phyloP scores from a whole-genome alignment of 106 monocot species.

The Platanthera zijinensis region DNA sequence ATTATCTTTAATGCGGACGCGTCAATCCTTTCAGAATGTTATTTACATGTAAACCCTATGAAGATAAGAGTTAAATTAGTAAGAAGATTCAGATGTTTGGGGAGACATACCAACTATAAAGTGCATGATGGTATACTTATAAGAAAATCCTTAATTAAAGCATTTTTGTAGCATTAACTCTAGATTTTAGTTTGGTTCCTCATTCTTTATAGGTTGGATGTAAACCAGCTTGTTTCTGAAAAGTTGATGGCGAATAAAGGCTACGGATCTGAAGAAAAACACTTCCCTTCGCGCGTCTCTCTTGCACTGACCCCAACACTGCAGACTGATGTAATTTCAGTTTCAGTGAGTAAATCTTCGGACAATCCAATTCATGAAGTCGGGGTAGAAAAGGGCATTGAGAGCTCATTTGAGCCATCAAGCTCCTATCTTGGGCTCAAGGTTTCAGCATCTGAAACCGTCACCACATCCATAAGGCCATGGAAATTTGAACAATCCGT shows the following conservation, averaged over 20 bases:
- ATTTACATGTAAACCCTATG: no score
- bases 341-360: conserved; percentile 41
- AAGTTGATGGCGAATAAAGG: conserved; percentile 30
- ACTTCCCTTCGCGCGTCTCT: conserved; percentile 37
- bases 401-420: conserved; percentile 33
- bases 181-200: not conserved
- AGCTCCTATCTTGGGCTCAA: conserved; percentile 3
- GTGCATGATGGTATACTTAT: not conserved
- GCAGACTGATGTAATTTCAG: conserved; percentile 25
- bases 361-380: conserved; percentile 31
- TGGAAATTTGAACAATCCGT: not conserved
- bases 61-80: no score
- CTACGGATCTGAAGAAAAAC: conserved; percentile 35
- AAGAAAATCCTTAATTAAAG: not conserved
- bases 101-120: not conserved
- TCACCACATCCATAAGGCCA: not conserved
- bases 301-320: conserved; percentile 31
- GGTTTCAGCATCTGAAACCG: not conserved
- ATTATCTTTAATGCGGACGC: no score
- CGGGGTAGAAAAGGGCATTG: conserved; percentile 24
- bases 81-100: no score
- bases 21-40: no score
- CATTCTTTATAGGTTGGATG: conserved; percentile 26
- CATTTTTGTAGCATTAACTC: no score
- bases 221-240: conserved; percentile 23